Conservation (phyloP, 805 yeast genomes). For the Osmozyma mogii region DNA sequence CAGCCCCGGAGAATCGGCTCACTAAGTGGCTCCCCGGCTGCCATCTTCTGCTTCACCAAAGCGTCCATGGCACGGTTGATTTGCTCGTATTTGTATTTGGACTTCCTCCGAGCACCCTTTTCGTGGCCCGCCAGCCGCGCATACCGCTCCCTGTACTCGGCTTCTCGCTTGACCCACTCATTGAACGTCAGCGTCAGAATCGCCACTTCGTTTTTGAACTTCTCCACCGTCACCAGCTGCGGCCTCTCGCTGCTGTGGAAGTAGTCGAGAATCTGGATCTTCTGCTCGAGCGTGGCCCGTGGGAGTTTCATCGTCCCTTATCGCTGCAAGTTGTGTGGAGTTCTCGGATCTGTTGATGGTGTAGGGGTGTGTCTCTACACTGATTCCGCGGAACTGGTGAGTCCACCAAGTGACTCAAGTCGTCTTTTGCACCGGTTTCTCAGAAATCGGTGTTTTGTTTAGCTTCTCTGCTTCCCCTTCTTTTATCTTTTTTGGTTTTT, state of each 20-base stretch:
- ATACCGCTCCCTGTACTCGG: conserved; percentile 39
- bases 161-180: conserved; percentile 54
- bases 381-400: no score
- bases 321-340: no score
- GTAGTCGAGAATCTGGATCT: conserved; percentile 46
- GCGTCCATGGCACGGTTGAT: conserved; percentile 54
- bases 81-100: conserved; percentile 46
- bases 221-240: conserved; percentile 51
- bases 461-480: no score
- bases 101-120: conserved; percentile 35
- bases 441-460: no score
- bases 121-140: conserved; percentile 22
- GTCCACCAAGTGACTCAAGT: no score
- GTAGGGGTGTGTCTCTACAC: no score
- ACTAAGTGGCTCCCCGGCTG: conserved; percentile 38
- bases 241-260: conserved; percentile 41
- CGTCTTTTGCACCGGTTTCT: no score
- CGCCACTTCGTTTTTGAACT: conserved; percentile 41
- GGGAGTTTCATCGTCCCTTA: no score
- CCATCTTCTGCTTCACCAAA: conserved; percentile 38
- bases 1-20: conserved; percentile 50
- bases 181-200: conserved; percentile 54
- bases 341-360: no score
- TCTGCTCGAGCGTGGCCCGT: conserved; percentile 53
- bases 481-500: no score